Evolutionary conservation across 257 asterid species (phyloP), one percentile per base, ranked within the genome.

Genomic region (Salvia hispanica): DNA sequence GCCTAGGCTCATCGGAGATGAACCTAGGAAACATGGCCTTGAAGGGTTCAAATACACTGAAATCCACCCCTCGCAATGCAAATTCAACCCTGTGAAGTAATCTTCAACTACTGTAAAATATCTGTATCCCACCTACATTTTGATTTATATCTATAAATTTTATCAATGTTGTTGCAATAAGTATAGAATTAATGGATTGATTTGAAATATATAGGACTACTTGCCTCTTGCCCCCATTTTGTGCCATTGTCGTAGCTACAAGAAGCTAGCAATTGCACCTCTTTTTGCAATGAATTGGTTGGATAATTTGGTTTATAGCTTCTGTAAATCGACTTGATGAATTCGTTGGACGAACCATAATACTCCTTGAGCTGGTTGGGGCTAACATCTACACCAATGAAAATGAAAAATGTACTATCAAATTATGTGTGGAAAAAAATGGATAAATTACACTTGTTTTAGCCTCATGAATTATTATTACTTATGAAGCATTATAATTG

Each of bases 191-290:
- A 6, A 25, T 25, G 31, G 31, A 25, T 25, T 25, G 31, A 25
- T 25, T 25, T 25, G 31, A 25, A 25, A 25, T 0, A 18, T 1
- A 18, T 2, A 25, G 31, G 31, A 25, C 0, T 1, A 44, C 86
- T 68, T 76, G 71, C 93, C 87, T 86, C 77, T 67, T 76, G 40
- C 34, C 96, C 93, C 93, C 96, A 88, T 64, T 79, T 55, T 36
- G 89, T 72, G 28, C 45, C 58, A 28, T 61, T 52, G 50, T 85
- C 92, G 52, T 74, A 86, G 52, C 67, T 65, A 39, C 86, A 80
- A 6, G 91, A 86, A 33, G 89, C 96, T 48, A 88, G 47, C 56
- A 69, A 7, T 15, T 69, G 67, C 14, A 76, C 11, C 76, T 80
- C 85, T 61, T 72, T 65, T 3, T 58, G 70, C 72, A 66, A 57